Base-by-base conservation (phyloP, 257 asterid species). In the Nicotiana otophora region DNA sequence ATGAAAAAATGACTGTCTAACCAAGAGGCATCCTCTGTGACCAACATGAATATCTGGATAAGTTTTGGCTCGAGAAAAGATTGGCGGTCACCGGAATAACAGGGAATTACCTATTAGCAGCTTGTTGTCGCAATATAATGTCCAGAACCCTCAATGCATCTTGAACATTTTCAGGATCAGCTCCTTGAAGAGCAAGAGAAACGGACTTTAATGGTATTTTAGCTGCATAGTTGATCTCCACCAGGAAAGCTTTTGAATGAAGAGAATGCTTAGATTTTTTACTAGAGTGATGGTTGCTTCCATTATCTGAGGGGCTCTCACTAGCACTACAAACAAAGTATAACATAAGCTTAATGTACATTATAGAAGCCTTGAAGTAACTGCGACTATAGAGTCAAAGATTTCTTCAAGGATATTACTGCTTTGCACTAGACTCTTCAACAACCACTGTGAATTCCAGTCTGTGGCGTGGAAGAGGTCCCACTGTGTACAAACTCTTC, bases 21-120 rank as follows among this genome's bases (percentile, higher is more conserved):
- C 97, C 91, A 95, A 89, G 70, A 93, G 91, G 91, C 94, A 93
- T 36, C 95, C 98, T 67, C 97, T 95, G 97, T 88, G 86, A 82
- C 77, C 81, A 86, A 81, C 60, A n/a, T 72, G 82, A 81, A 84
- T 74, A 72, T 66, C 87, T 83, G 74, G n/a, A 82, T 80, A 87
- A 85, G 80, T 81, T 85, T 79, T 82, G 39, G 87, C 82, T 77
- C 76, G 65, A 66, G 83, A 78, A 60, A 75, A 78, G 12, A 65
- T 70, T 81, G 74, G 54, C 57, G 64, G 23, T 23, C 19, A 79
- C 72, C 77, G 30, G 39, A 51, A 69, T 75, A 81, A 66, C 64
- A 48, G 5, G 81, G 23, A 70, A 17, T 81, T 88, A 92, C 99
- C 97, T 91, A 55, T 88, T 88, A 81, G 97, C 98, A 82, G 98